A percentile compares a stretch with the other conserved stretches of the same genome.
phyloP scores from a whole-genome alignment of 371 early-diverging fungal genomes.

The Dichotomocladium elegans region DNA sequence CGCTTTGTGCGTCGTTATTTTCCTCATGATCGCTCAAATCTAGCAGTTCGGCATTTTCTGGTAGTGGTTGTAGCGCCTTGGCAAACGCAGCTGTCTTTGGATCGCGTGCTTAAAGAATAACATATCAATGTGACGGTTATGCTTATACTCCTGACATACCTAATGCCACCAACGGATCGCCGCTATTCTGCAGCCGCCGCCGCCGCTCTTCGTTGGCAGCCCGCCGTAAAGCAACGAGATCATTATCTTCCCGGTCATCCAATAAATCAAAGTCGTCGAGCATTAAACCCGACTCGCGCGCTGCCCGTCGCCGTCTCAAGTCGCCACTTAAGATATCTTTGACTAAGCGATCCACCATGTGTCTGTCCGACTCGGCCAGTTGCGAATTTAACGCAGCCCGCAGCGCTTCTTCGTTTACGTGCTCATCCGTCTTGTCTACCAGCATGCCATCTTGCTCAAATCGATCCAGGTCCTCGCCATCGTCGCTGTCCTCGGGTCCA shows the following conservation, averaged over 20 bases:
- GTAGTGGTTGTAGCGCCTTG: constrained; percentile 27
- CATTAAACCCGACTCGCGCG: constrained; percentile 30
- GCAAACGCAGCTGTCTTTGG: constrained; percentile 49
- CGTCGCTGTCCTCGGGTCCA: constrained; percentile 24
- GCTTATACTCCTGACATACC: constrained; percentile 8
- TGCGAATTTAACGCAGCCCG: constrained; percentile 29
- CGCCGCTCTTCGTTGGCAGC: constrained; percentile 32
- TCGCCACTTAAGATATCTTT: constrained; percentile 48
- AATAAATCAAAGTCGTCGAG: constrained; percentile 38
- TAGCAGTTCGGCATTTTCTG: constrained; percentile 14
- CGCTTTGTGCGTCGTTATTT: not conserved
- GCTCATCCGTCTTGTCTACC: constrained; percentile 36
- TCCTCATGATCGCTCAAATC: constrained; percentile 29
- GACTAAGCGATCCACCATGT: constrained; percentile 34
- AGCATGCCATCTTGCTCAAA: constrained; percentile 42
- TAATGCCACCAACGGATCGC: constrained; percentile 25
- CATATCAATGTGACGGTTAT: not conserved
- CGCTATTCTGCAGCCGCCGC: constrained; percentile 21
- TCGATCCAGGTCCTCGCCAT: constrained; percentile 29
- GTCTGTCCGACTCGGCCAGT: constrained; percentile 32
- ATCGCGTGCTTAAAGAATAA: constrained; percentile 17
- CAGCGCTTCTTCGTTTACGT: constrained; percentile 30
- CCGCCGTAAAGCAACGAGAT: constrained; percentile 32
- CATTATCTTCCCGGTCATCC: constrained; percentile 37
- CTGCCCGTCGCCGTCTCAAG: constrained; percentile 33